phyloP scores from a whole-genome alignment of 2,329 filamentous ascomycete genomes.

The Immersiporthe knoxdaviesiana region DNA sequence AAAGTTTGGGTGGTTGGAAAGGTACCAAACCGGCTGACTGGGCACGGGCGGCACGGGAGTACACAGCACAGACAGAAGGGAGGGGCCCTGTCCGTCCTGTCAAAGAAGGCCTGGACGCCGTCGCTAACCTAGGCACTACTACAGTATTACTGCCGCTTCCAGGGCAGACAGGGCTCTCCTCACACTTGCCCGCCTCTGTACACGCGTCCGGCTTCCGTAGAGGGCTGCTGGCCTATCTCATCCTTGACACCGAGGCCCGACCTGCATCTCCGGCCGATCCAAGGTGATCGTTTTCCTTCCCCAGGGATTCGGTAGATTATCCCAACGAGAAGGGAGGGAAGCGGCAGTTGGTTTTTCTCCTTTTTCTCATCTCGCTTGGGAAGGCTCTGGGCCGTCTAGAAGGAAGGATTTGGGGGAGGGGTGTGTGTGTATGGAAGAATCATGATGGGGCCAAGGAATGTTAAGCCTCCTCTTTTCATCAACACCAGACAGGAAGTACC shows the following conservation, averaged over 20 bases:
- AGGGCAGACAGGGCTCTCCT: not conserved
- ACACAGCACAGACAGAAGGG: not conserved
- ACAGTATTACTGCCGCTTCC: too few relatives aligned
- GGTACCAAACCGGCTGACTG: too few relatives aligned
- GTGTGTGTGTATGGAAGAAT: not conserved
- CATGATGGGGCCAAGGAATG: too few relatives aligned
- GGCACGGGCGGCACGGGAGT: not conserved
- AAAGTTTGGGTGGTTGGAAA: too few relatives aligned
- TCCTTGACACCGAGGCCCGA: slow-evolving; percentile 3
- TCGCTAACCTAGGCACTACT: too few relatives aligned
- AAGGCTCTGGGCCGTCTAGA: not conserved
- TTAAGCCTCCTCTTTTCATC: not conserved
- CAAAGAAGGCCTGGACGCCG: not conserved
- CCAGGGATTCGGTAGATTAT: not conserved
- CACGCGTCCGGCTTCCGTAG: slow-evolving; percentile 8
- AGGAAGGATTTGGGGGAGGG: too few relatives aligned
- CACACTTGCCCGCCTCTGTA: slow-evolving; percentile 1
- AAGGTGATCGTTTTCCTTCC: not conserved
- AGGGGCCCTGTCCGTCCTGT: not conserved
- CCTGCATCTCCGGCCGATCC: slow-evolving; percentile 4
- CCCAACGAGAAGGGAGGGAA: not conserved
- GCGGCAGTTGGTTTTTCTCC: slow-evolving; percentile 4
- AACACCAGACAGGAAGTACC: not conserved
- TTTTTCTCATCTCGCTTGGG: slow-evolving; percentile 10
- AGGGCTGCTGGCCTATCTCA: not conserved